These are phyloP conservation scores for Chrysanthemum seticuspe DNA, from an alignment of 129 eudicot genomes.

Conservation along the genomic window DNA sequence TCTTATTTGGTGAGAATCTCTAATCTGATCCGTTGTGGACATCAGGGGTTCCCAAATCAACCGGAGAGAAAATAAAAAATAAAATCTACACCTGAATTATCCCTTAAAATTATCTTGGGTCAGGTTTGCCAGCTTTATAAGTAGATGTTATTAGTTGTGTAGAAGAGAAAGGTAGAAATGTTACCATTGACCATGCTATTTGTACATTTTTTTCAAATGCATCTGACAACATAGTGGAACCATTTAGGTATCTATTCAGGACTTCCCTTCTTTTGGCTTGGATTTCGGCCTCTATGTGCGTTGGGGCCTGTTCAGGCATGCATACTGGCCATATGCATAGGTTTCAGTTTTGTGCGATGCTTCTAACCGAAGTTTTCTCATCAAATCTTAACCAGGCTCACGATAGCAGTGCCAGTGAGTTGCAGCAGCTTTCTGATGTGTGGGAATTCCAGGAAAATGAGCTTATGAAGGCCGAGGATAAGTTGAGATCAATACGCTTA, in stretches of 20 bases:
- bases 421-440: conserved; percentile 70
- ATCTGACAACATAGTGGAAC: too few species aligned
- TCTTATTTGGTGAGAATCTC: too few species aligned
- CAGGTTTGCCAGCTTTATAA: too few species aligned
- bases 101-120: too few species aligned
- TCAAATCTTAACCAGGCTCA: conserved; percentile 36
- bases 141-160: too few species aligned
- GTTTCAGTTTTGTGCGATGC: neutral
- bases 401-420: conserved; percentile 44
- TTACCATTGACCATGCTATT: too few species aligned
- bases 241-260: neutral
- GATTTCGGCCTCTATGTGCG: neutral
- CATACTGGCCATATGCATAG: neutral
- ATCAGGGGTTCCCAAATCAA: too few species aligned
- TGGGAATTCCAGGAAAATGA: conserved; percentile 83
- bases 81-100: too few species aligned
- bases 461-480: conserved; percentile 56
- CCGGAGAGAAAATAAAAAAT: too few species aligned
- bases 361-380: neutral
- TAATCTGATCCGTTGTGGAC: too few species aligned
- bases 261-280: neutral
- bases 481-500: conserved; percentile 66
- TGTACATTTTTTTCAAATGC: too few species aligned
- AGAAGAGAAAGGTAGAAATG: too few species aligned
- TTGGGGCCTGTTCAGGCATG: neutral